Conservation (phyloP, 345 rosid genomes). For the Salix arbutifolia region DNA sequence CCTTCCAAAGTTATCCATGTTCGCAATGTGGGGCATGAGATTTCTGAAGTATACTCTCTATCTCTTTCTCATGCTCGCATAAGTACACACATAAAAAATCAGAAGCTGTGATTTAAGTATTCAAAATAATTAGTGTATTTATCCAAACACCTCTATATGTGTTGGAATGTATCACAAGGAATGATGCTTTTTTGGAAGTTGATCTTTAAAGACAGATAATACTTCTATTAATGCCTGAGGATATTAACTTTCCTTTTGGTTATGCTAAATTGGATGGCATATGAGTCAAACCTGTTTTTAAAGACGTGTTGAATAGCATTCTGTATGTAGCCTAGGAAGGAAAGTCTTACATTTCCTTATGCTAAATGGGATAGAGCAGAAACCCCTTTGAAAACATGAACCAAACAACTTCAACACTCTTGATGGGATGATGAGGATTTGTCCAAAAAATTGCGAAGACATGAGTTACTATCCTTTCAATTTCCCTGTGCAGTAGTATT, state of each 20-base stretch:
- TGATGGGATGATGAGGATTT: not conserved
- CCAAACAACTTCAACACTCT: not conserved
- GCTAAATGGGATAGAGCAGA: not conserved
- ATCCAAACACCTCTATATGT: not conserved
- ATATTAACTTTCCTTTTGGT: not conserved
- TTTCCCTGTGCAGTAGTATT: not conserved
- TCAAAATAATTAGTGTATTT: not conserved
- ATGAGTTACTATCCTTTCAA: not conserved
- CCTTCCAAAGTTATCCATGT: slow-evolving; percentile 96
- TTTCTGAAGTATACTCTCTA: slow-evolving; percentile 66
- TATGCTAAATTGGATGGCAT: too few relatives aligned
- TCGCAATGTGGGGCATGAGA: slow-evolving; percentile 95
- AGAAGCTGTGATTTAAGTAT: not conserved
- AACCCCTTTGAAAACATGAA: not conserved
- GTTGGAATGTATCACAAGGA: not conserved
- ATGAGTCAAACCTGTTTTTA: not conserved
- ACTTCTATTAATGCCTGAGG: not conserved
- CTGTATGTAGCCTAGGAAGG: not conserved
- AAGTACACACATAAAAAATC: not conserved
- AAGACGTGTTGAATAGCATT: not conserved
- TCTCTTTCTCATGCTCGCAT: not conserved
- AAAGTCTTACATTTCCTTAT: not conserved
- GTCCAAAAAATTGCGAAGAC: not conserved
- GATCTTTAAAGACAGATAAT: not conserved
- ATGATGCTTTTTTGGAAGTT: not conserved